phyloP scores from a whole-genome alignment of 345 rosid species.

The Moringa oleifera region DNA sequence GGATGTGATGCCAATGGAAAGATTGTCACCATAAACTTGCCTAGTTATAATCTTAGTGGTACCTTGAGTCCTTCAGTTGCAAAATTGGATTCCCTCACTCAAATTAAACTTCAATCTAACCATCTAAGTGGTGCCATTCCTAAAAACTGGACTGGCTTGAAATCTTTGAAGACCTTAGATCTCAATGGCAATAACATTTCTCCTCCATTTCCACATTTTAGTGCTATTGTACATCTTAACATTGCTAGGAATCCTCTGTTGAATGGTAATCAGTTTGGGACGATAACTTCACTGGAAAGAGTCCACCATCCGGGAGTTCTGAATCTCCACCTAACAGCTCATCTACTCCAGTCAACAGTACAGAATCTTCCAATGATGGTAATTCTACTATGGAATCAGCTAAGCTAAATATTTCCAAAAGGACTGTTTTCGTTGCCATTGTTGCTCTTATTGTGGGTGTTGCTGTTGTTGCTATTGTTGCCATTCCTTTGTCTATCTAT shows the following conservation, averaged over 20 bases:
- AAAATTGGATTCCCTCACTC: constrained; percentile 36
- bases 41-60: constrained; percentile 48
- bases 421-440: constrained; percentile 33
- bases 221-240: constrained; percentile 23
- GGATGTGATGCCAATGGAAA: constrained; percentile 22
- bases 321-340: constrained; percentile 13
- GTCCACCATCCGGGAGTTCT: constrained; percentile 21
- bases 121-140: constrained; percentile 49
- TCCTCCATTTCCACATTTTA: constrained; percentile 53
- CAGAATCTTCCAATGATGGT: constrained; percentile 16
- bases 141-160: constrained; percentile 49
- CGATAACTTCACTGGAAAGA: constrained; percentile 23
- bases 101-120: constrained; percentile 43
- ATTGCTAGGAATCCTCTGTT: constrained; percentile 40
- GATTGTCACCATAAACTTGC: constrained; percentile 38
- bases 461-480: constrained; percentile 34
- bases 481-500: constrained; percentile 38
- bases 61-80: constrained; percentile 59
- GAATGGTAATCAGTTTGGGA: constrained; percentile 7
- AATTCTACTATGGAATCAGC: constrained; percentile 23
- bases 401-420: constrained; percentile 18
- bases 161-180: constrained; percentile 46
- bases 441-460: constrained; percentile 26
- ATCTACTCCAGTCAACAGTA: constrained; percentile 15
- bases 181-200: constrained; percentile 50